These are phyloP conservation scores for Colletotrichum scovillei DNA, from an alignment of 2,329 filamentous ascomycete species.

Conservation along the genomic window DNA sequence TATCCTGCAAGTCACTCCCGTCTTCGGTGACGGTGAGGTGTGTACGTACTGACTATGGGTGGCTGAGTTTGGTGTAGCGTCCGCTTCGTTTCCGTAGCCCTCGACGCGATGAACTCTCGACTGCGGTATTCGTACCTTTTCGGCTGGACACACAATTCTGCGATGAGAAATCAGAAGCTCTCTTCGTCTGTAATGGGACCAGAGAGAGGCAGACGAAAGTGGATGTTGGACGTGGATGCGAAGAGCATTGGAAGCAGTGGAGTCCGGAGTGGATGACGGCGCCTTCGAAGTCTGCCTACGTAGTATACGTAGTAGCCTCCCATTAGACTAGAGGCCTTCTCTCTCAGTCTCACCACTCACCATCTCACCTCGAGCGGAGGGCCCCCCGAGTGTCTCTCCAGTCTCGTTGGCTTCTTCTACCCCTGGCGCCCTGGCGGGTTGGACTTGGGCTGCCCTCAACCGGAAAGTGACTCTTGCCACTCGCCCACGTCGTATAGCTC, in stretches of 20 bases:
- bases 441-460: background rate
- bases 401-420: background rate
- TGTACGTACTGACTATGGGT: background rate
- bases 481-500: background rate
- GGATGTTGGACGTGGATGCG: background rate
- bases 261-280: background rate
- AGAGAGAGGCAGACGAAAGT: background rate
- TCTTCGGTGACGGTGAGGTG: background rate
- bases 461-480: slow-evolving; percentile 5
- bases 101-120: slow-evolving; percentile 11
- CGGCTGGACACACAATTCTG: background rate
- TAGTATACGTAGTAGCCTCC: background rate
- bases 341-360: background rate
- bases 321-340: background rate
- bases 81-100: background rate
- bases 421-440: slow-evolving; percentile 2
- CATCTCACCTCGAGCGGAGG: background rate
- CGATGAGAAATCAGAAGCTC: background rate
- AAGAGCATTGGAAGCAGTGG: background rate
- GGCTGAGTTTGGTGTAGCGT: background rate
- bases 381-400: slow-evolving; percentile 7
- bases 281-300: background rate
- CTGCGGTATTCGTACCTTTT: background rate
- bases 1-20: background rate
- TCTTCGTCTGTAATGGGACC: background rate